phyloP scores from a whole-genome alignment of 768 basidiomycete genomes.

The Piloderma croceum region DNA sequence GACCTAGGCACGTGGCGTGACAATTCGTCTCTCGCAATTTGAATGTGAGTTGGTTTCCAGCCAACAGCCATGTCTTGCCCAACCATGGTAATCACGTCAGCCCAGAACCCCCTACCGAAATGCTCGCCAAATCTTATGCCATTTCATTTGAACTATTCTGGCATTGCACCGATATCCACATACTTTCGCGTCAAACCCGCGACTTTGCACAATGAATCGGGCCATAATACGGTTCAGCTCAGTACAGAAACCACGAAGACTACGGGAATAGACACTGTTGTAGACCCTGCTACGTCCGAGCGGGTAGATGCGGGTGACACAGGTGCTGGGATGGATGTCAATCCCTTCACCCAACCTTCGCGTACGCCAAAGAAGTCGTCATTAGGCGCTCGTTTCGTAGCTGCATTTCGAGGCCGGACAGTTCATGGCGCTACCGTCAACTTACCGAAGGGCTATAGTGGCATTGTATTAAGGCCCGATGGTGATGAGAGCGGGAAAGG shows the following conservation, averaged over 20 bases:
- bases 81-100: conserved; percentile 1
- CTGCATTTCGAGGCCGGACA: conserved; percentile 71
- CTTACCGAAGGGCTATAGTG: conserved; percentile 62
- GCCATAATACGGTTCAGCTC: conserved; percentile 15
- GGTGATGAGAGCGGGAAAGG: conserved; percentile 10
- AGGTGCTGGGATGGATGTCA: not conserved
- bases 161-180: conserved; percentile 66
- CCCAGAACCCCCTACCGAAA: conserved; percentile 21
- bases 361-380: not conserved
- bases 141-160: conserved; percentile 68
- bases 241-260: not conserved
- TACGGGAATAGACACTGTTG: conserved; percentile 1
- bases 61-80: not conserved
- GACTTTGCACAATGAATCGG: conserved; percentile 26
- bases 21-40: no score
- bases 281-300: no score
- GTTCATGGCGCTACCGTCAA: conserved; percentile 61
- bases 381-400: conserved; percentile 39
- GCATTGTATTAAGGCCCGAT: conserved; percentile 49
- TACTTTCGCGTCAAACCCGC: conserved; percentile 56
- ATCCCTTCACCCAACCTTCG: not conserved
- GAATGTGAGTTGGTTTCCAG: no score
- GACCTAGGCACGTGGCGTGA: no score
- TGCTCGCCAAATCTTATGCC: conserved; percentile 75
- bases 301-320: not conserved